These are phyloP conservation scores for Salvia rosmarinus DNA, from an alignment of 257 asterid genomes.

Conservation along the genomic window DNA sequence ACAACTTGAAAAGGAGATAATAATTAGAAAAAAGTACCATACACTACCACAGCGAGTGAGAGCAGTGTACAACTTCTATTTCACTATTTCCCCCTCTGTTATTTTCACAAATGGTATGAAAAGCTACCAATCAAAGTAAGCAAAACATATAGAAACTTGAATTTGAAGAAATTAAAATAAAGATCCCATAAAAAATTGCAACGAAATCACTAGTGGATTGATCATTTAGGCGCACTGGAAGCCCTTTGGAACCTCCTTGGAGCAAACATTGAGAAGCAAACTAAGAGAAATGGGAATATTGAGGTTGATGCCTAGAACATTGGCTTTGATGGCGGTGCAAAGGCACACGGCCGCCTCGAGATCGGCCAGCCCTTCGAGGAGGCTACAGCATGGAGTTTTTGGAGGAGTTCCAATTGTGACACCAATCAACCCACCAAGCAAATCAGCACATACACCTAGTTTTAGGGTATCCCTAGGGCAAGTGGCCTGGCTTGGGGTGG, in stretches of 20 bases:
- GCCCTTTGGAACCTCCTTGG: constrained; percentile 40
- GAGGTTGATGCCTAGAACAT: constrained; percentile 43
- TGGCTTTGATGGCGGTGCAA: constrained; percentile 49
- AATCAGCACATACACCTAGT: constrained; percentile 42
- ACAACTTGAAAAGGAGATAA: neutral
- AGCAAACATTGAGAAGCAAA: constrained; percentile 40
- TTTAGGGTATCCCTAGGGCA: constrained; percentile 51
- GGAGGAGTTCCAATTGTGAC: constrained; percentile 38
- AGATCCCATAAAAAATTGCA: neutral
- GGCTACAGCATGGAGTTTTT: constrained; percentile 43
- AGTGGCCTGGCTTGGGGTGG: constrained; percentile 21
- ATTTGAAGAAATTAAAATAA: neutral
- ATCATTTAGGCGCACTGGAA: constrained; percentile 20
- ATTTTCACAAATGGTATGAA: neutral
- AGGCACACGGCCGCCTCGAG: constrained; percentile 50
- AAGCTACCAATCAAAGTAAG: neutral
- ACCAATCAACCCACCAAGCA: constrained; percentile 33
- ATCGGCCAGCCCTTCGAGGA: constrained; percentile 40
- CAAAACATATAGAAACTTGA: neutral
- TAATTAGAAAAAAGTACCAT: neutral
- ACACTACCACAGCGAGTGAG: neutral
- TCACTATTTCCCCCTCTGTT: neutral
- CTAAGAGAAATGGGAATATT: constrained; percentile 42
- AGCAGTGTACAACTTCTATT: neutral
- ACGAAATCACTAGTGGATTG: neutral